These are phyloP conservation scores for Dipteronia dyeriana DNA, from an alignment of 345 rosid species.

Conservation along the genomic window DNA sequence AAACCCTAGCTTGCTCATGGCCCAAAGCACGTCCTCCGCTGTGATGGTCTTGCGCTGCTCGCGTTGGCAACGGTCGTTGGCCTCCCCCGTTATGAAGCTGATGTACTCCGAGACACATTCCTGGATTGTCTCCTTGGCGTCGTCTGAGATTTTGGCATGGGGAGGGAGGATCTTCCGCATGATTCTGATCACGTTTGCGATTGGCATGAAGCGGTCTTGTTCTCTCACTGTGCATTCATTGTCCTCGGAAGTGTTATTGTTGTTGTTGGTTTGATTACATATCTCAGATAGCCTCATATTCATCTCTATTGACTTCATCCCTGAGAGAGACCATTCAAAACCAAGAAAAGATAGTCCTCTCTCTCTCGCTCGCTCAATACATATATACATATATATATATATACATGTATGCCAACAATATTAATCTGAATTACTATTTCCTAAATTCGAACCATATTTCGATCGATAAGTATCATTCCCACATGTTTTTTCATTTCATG, in stretches of 20 bases:
- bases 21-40: slow-evolving; percentile 90
- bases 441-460: too few relatives aligned
- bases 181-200: slow-evolving; percentile 88
- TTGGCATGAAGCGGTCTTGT: slow-evolving; percentile 95
- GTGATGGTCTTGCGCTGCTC: slow-evolving; percentile 98
- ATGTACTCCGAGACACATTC: slow-evolving; percentile 97
- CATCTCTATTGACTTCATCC: slow-evolving; percentile 37
- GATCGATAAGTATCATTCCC: too few relatives aligned
- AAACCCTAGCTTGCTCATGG: slow-evolving; percentile 92
- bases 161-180: slow-evolving; percentile 89
- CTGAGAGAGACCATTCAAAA: slow-evolving; percentile 18
- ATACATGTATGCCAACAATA: too few relatives aligned
- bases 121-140: slow-evolving; percentile 93
- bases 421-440: too few relatives aligned
- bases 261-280: slow-evolving; percentile 22
- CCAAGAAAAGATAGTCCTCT: neutral
- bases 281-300: slow-evolving; percentile 37
- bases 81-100: slow-evolving; percentile 96
- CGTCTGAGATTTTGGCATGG: slow-evolving; percentile 92
- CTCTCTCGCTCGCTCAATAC: too few relatives aligned
- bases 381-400: too few relatives aligned
- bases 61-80: slow-evolving; percentile 91
- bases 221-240: slow-evolving; percentile 75
- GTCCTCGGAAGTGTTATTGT: slow-evolving; percentile 34
- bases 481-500: too few relatives aligned